A percentile compares a stretch with the other conserved stretches of the same genome.
phyloP scores from a whole-genome alignment of 78 protist genomes.

The Guillardia theta region DNA sequence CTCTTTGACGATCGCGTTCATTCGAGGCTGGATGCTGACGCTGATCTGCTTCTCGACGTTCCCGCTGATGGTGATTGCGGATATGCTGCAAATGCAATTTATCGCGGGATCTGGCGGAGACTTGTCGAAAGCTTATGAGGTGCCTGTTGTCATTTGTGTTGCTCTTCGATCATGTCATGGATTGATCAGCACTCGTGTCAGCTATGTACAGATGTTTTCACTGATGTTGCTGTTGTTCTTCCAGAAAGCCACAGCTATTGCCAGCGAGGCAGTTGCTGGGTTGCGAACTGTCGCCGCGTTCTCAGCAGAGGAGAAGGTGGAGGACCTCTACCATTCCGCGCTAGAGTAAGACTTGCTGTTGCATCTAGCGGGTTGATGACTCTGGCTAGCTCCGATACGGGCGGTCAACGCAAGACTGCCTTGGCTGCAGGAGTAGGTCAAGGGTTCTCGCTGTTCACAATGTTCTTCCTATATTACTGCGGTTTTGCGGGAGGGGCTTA shows the following conservation, averaged over 20 bases:
- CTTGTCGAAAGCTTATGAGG: neutral
- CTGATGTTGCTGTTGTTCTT: too few species aligned
- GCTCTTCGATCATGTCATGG: too few species aligned
- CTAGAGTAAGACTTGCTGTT: too few species aligned
- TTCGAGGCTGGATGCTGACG: conserved; percentile 6
- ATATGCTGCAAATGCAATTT: neutral
- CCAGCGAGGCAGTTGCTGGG: neutral
- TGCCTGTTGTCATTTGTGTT: neutral
- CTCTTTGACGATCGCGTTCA: conserved; percentile 8
- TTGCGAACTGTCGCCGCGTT: neutral
- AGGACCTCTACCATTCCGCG: too few species aligned
- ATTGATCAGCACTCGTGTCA: too few species aligned
- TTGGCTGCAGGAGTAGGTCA: neutral
- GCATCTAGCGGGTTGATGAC: too few species aligned
- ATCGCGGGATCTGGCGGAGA: neutral
- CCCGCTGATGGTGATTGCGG: neutral
- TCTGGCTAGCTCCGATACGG: too few species aligned
- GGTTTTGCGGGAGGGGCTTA: neutral
- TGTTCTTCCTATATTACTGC: conserved; percentile 15
- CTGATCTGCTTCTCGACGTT: neutral
- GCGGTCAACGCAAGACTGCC: neutral
- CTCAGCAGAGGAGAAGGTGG: neutral
- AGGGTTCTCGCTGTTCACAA: conserved; percentile 1
- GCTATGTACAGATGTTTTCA: too few species aligned
- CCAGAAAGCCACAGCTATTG: too few species aligned